Evolutionary conservation across 2,329 filamentous ascomycete genomes (phyloP), one percentile per base, ranked within the genome.

Genomic region (Penicillium sp.): DNA sequence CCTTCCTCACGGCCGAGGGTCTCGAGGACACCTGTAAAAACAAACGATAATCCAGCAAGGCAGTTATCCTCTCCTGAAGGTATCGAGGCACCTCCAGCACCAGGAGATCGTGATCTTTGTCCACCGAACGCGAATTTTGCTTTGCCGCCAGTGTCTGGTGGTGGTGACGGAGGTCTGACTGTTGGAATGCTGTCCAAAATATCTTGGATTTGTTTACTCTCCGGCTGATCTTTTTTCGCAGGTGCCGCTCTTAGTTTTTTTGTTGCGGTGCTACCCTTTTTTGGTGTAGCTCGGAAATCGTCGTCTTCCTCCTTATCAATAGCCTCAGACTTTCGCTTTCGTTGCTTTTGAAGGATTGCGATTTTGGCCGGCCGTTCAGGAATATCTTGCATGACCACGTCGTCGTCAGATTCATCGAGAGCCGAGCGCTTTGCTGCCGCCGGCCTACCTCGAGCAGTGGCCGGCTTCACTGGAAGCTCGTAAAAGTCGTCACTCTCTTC

Each of bases 1-100:
- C 88, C 94, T 70, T 97, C 93, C 6, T 96, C 93, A 64, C 95
- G 88, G 49, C 91, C 89, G 60, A 98, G 86, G 0, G 86, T 89
- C 64, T 91, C 86, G 45, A 98, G 82, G 26, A 97, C 84, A 26
- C 95, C 95, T 0, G 96, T 99, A 71, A 99, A 99, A 30, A 99
- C 95, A 73, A 99, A 99, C 0, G 88, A 91, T 59, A 98, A 83
- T 0, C 96, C 95, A 58, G 89, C 89, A 60, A 99, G 85, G 73
- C 95, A 99, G 69, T 97, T 96, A 11, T 95, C 91, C 56, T 89
- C 88, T 7, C 95, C 95, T 21, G 87, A 85, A 0, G 95, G 95
- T 54, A 97, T 80, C 17, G 96, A 92, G 31, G 83, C 87, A 9
- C 84, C 80, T 11, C 87, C 88, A 23, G 85, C 85, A 7, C 87